A percentile compares a stretch with the other conserved stretches of the same genome.
Conservation (phyloP, 2,329 filamentous ascomycete genomes). For the Sarocladiaceae sp. region DNA sequence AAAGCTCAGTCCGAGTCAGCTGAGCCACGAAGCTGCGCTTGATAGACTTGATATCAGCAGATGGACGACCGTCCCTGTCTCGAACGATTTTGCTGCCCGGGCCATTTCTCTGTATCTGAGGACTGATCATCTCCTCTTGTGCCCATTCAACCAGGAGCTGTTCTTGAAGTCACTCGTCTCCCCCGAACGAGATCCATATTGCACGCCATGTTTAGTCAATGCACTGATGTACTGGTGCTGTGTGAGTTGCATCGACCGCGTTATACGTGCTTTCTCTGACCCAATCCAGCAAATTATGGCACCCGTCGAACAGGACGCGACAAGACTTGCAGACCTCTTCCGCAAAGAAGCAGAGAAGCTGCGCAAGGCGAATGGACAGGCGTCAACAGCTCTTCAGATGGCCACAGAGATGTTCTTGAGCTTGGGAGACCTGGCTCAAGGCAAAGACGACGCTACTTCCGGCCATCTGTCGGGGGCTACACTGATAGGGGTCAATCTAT, state of each 20-base stretch:
- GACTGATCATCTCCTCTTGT: constrained; percentile 34
- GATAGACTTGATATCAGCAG: constrained; percentile 22
- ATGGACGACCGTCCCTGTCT: constrained; percentile 30
- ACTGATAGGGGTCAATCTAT: constrained; percentile 24
- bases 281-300: constrained; percentile 29
- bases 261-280: neutral
- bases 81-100: constrained; percentile 23
- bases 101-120: constrained; percentile 31
- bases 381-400: constrained; percentile 22
- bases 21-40: constrained; percentile 18
- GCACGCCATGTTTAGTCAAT: constrained; percentile 28
- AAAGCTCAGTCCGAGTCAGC: neutral
- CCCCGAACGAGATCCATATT: constrained; percentile 17
- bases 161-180: constrained; percentile 29
- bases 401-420: constrained; percentile 28
- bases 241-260: constrained; percentile 20
- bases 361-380: constrained; percentile 12
- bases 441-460: constrained; percentile 28
- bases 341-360: constrained; percentile 22
- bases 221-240: constrained; percentile 28
- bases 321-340: constrained; percentile 18
- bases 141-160: constrained; percentile 28
- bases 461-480: constrained; percentile 23
- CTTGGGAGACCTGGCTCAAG: constrained; percentile 27
- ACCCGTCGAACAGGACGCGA: constrained; percentile 20